Percentiles rank a stretch among this genome's conserved stretches.
These are phyloP conservation scores for Debaryomyces hansenii DNA, from an alignment of 805 yeast species.

Conservation along the genomic window DNA sequence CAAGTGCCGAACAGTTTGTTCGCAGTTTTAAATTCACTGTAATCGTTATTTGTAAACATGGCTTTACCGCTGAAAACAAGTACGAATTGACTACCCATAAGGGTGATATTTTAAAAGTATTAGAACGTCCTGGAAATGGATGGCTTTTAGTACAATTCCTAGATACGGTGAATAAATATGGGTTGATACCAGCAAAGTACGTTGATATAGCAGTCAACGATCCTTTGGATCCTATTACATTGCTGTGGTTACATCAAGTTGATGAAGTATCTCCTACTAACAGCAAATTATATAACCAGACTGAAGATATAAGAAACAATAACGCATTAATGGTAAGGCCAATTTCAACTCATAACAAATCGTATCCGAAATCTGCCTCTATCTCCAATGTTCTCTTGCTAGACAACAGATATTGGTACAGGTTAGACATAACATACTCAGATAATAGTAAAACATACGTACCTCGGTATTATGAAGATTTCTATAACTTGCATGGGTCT, in stretches of 20 bases:
- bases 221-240: constrained; percentile 35
- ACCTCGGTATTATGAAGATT: constrained; percentile 37
- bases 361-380: constrained; percentile 31
- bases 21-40: constrained; percentile 27
- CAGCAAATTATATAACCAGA: too few relatives aligned
- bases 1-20: neutral
- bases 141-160: constrained; percentile 60
- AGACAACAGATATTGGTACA: constrained; percentile 31
- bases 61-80: constrained; percentile 42
- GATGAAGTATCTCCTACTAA: neutral
- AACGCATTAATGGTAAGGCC: constrained; percentile 3
- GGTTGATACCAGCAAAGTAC: constrained; percentile 53
- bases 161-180: constrained; percentile 44
- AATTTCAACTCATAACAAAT: constrained; percentile 28
- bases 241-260: constrained; percentile 31
- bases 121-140: constrained; percentile 50
- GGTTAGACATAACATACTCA: constrained; percentile 23
- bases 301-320: too few relatives aligned
- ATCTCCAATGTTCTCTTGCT: constrained; percentile 29
- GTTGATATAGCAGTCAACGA: constrained; percentile 48
- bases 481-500: constrained; percentile 30
- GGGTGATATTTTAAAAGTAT: constrained; percentile 54
- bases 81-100: constrained; percentile 46
- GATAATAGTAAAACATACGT: constrained; percentile 20
- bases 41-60: constrained; percentile 47